Evolutionary conservation across 345 rosid genomes (phyloP).

Genomic region (Corchorus olitorius): DNA sequence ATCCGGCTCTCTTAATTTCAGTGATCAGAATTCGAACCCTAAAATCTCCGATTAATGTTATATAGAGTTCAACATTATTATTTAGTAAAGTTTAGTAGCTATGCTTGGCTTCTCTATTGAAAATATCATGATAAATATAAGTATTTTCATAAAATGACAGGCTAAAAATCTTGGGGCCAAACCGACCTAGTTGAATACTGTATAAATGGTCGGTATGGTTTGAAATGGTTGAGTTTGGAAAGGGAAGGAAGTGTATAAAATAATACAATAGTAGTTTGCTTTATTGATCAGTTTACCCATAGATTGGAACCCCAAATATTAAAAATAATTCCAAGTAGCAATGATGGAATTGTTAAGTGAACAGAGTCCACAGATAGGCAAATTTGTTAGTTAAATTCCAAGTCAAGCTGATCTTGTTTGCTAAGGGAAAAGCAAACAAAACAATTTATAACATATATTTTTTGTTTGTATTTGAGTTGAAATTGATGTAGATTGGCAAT

Average conservation of each 20-base stretch:
- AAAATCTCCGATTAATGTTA: too few species aligned
- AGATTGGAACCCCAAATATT: background rate
- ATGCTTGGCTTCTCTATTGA: too few species aligned
- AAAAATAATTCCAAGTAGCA: background rate
- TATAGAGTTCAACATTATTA: too few species aligned
- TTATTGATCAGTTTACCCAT: background rate
- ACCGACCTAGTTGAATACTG: background rate
- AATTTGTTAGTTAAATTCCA: slow-evolving; percentile 5
- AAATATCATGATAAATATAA: background rate
- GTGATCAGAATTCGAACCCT: too few species aligned
- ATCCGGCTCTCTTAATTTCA: too few species aligned
- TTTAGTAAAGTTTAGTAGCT: too few species aligned
- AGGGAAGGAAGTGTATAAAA: background rate
- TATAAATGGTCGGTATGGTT: background rate
- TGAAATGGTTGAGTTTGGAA: background rate
- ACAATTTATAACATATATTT: background rate
- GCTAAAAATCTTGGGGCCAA: background rate
- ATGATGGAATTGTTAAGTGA: background rate
- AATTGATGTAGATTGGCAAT: slow-evolving; percentile 18
- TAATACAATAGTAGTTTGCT: too few species aligned
- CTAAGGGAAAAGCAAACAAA: background rate
- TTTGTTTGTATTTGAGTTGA: background rate
- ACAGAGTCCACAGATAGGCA: background rate
- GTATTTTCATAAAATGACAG: background rate
- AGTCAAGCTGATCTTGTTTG: background rate